These are phyloP conservation scores for Aspergillus uvarum DNA, from an alignment of 2,329 filamentous ascomycete species.

Conservation along the genomic window DNA sequence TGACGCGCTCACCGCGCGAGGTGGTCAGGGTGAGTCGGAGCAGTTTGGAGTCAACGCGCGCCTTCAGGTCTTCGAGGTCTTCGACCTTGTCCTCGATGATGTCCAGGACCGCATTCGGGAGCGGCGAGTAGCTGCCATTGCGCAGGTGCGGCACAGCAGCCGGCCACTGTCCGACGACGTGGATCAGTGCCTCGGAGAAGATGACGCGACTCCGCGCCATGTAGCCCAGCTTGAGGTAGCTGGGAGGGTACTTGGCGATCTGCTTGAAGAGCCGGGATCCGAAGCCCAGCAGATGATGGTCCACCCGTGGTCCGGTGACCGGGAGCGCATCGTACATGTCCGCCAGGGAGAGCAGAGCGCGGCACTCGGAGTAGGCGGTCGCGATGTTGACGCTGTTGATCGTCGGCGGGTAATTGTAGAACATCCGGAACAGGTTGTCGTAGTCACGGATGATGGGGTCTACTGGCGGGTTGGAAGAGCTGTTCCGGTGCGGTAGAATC, in stretches of 20 bases:
- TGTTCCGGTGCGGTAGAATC: constrained; percentile 48
- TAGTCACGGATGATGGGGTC: constrained; percentile 85
- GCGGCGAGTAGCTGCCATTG: constrained; percentile 49
- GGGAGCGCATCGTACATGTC: constrained; percentile 90
- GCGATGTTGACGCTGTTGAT: constrained; percentile 87
- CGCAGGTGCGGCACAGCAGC: constrained; percentile 74
- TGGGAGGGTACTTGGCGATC: constrained; percentile 92
- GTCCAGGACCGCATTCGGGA: constrained; percentile 76
- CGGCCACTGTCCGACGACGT: constrained; percentile 94
- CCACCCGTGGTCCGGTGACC: constrained; percentile 84
- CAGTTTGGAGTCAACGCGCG: constrained; percentile 74
- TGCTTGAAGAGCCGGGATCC: constrained; percentile 91
- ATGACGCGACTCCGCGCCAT: constrained; percentile 80
- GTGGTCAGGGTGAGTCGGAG: constrained; percentile 80
- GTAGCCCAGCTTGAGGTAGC: constrained; percentile 86
- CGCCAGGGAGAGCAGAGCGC: constrained; percentile 81
- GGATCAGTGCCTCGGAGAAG: constrained; percentile 83
- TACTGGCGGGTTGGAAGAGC: constrained; percentile 59
- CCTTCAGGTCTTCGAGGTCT: constrained; percentile 80
- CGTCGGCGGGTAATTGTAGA: constrained; percentile 86
- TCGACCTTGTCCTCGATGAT: constrained; percentile 94
- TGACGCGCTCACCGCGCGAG: constrained; percentile 76
- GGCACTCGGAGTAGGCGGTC: constrained; percentile 90
- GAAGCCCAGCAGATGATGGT: constrained; percentile 91
- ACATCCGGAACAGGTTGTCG: constrained; percentile 91